phyloP scores from a whole-genome alignment of 345 rosid genomes.

The Rhizophora mangle region DNA sequence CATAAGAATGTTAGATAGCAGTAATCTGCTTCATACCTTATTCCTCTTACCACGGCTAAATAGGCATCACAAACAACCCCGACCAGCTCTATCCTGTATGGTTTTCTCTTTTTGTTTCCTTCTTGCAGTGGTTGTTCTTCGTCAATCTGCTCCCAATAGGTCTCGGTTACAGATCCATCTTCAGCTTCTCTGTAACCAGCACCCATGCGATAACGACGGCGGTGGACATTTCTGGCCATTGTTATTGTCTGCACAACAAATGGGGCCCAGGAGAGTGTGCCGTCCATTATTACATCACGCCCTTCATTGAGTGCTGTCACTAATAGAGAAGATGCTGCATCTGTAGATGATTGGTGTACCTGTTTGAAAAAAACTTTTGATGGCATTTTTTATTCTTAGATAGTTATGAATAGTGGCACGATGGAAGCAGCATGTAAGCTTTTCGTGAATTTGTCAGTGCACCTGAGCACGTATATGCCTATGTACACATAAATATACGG shows the following conservation, averaged over 20 bases:
- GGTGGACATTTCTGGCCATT: constrained; percentile 83
- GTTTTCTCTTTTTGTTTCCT: constrained; percentile 40
- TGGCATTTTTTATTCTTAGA: neutral
- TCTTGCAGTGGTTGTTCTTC: constrained; percentile 36
- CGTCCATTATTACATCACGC: constrained; percentile 95
- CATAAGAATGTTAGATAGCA: neutral
- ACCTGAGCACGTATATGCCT: no score
- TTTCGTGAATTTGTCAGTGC: no score
- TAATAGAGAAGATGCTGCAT: constrained; percentile 81
- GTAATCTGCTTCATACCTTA: constrained; percentile 42
- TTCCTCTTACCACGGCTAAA: constrained; percentile 82
- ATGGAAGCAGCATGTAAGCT: no score
- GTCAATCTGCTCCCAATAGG: constrained; percentile 67
- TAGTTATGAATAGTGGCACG: no score
- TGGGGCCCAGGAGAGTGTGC: constrained; percentile 89
- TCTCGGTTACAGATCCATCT: constrained; percentile 63
- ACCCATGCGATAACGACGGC: constrained; percentile 74
- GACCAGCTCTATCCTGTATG: constrained; percentile 72
- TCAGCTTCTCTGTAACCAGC: constrained; percentile 61
- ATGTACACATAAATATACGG: no score
- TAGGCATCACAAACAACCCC: constrained; percentile 94
- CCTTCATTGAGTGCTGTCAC: constrained; percentile 95
- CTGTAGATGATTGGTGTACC: constrained; percentile 89
- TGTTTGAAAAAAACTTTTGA: constrained; percentile 14
- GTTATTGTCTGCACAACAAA: constrained; percentile 77